A percentile compares a stretch with the other conserved stretches of the same genome.
These are phyloP conservation scores for Skeletonema potamos DNA, from an alignment of 108 stramenopile genomes.

Conservation along the genomic window DNA sequence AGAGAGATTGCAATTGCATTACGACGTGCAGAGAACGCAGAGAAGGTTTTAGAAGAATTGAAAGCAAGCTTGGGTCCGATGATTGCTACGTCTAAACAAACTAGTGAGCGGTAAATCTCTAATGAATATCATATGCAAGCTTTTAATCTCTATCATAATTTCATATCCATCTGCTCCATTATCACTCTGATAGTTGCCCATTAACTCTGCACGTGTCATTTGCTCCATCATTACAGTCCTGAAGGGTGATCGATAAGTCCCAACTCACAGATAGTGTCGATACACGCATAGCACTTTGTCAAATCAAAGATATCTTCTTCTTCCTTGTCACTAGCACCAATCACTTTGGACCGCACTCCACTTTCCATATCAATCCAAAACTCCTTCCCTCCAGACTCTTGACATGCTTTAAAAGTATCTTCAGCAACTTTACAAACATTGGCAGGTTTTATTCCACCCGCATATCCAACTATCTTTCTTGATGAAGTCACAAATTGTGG, in stretches of 20 bases:
- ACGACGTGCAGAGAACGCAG: constrained; percentile 14
- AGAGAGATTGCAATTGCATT: constrained; percentile 20
- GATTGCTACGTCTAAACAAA: constrained; percentile 8
- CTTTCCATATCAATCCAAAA: constrained; percentile 95
- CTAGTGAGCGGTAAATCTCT: not conserved
- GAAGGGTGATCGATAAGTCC: not conserved
- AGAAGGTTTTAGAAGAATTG: constrained; percentile 17
- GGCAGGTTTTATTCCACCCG: constrained; percentile 88
- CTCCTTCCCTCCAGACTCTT: constrained; percentile 31
- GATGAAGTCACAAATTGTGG: constrained; percentile 26
- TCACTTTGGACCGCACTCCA: constrained; percentile 46
- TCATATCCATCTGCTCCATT: not conserved
- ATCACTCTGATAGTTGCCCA: too few relatives aligned
- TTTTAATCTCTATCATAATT: not conserved
- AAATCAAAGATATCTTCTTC: not conserved
- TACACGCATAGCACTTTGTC: not conserved
- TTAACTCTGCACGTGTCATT: not conserved
- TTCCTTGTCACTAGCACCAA: not conserved
- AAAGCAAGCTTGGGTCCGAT: constrained; percentile 12
- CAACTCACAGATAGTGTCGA: not conserved
- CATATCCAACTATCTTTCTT: constrained; percentile 72
- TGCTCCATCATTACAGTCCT: not conserved
- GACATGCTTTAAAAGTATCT: constrained; percentile 36
- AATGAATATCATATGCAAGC: not conserved
- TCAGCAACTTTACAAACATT: constrained; percentile 65